Evolutionary conservation across 1,139 yeast genomes (phyloP), one percentile per base, ranked within the genome.

Genomic region (Nadsonia commutata): DNA sequence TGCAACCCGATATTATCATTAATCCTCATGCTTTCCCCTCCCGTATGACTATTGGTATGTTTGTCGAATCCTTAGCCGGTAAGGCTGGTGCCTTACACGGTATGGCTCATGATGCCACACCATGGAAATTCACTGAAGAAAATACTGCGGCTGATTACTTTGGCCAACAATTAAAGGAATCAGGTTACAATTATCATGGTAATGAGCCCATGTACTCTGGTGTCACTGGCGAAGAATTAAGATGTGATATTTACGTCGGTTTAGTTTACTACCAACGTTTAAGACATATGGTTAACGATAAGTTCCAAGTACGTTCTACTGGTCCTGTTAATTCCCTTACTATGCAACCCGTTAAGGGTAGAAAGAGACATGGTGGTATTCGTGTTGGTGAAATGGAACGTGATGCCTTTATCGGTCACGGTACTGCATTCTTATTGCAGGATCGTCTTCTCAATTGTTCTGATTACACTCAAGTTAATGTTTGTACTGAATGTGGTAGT

Each of bases 351-450:
- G 98, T 90, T 48, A 90, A 93, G 70, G 99, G 99, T 58, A 81
- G 99, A 69, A 93, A 90, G 78, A 79, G 98, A 68, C 79, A 82
- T 52, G 99, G 99, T 67, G 99, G 99, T 80, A 90, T 90, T 55
- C 94, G 99, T 73, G 94, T 90, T 37, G 98, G 98, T 62, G 98
- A 90, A 65, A 90, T 90, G 99, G 99, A 90, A 68, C 83, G 98
- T 69, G 99, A 90, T 71, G 98, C 98, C 2, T 71, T 90, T 56
- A 86, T 90, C 61, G 99, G 98, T 49, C 98, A 93, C 60, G 99
- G 98, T 66, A 81, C 98, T n/a, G 86, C 98, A 1, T 90, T 76
- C 76, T 68, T 90, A 57, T 70, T 90, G 53, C 98, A 90, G 64
- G 99, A 90, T 62, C 80, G 99, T 66, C 71, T 90, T 59, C 72